Conservation (phyloP, 2,329 filamentous ascomycete genomes). For the Hymenoscyphus scutula region DNA sequence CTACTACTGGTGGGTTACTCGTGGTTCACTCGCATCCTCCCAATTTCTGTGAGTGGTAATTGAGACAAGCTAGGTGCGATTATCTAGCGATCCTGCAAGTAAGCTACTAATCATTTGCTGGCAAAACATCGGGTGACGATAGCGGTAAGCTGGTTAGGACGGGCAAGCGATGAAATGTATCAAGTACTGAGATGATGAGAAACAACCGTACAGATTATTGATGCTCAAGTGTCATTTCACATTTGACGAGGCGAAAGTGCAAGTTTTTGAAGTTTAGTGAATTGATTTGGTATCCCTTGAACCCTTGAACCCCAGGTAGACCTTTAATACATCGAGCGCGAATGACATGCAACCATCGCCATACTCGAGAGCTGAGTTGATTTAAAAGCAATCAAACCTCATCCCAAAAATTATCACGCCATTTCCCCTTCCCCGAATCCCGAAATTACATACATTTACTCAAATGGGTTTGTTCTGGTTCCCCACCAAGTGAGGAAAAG, state of each 20-base stretch:
- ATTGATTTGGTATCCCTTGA: neutral
- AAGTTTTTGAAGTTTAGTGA: neutral
- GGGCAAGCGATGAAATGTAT: too few species aligned
- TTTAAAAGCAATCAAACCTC: neutral
- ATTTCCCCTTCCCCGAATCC: neutral
- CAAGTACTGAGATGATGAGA: too few species aligned
- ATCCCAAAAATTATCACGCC: neutral
- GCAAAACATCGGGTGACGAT: too few species aligned
- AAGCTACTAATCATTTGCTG: too few species aligned
- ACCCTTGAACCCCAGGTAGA: neutral
- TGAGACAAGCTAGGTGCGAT: too few species aligned
- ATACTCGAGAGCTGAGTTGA: constrained; percentile 1
- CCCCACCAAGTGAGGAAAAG: constrained; percentile 97
- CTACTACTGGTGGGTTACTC: too few species aligned
- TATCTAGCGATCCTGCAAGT: too few species aligned
- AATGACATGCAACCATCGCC: neutral
- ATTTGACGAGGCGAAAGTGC: neutral
- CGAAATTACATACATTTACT: constrained; percentile 25
- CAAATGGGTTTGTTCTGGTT: constrained; percentile 88
- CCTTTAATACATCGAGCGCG: neutral
- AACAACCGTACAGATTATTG: neutral
- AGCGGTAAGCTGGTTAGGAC: too few species aligned
- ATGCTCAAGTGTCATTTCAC: neutral
- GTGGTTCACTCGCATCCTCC: too few species aligned
- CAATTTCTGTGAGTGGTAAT: too few species aligned